Percentiles rank a stretch among this genome's conserved stretches.
phyloP scores from a whole-genome alignment of 169 alveolate species.

The Eimeria acervulina region DNA sequence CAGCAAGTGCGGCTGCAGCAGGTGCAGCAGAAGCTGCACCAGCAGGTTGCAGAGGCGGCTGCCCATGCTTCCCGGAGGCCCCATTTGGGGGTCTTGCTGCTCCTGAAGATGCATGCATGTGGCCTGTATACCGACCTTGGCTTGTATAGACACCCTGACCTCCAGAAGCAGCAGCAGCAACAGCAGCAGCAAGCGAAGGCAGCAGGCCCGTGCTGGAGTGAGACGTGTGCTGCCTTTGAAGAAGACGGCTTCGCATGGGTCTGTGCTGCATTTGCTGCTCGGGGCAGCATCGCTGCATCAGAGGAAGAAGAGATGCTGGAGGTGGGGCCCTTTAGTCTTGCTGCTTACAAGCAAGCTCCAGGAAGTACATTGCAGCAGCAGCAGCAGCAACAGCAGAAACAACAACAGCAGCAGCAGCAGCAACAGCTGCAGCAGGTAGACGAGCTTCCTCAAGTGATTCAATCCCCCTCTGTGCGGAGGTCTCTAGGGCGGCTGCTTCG shows the following conservation, averaged over 20 bases:
- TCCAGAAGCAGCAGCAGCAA: constrained; percentile 37
- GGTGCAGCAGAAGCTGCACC: constrained; percentile 43
- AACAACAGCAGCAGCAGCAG: not conserved
- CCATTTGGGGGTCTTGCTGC: constrained; percentile 45
- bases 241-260: constrained; percentile 82
- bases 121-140: constrained; percentile 51
- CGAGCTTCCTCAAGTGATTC: constrained; percentile 22
- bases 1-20: constrained; percentile 18
- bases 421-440: not conserved
- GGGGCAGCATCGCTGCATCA: not conserved
- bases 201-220: constrained; percentile 55
- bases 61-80: constrained; percentile 26
- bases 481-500: constrained; percentile 77
- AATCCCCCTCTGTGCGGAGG: constrained; percentile 44
- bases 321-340: constrained; percentile 37
- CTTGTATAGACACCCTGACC: not conserved
- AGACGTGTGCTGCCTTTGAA: constrained; percentile 37
- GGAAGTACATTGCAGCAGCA: constrained; percentile 36
- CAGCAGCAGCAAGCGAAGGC: not conserved
- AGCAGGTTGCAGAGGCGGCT: constrained; percentile 55
- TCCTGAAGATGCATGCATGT: constrained; percentile 56
- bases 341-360: not conserved
- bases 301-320: constrained; percentile 16
- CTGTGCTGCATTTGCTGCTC: constrained; percentile 28
- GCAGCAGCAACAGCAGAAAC: not conserved